These are phyloP conservation scores for Colletotrichum liaoningense DNA, from an alignment of 2,329 filamentous ascomycete species.

Conservation along the genomic window DNA sequence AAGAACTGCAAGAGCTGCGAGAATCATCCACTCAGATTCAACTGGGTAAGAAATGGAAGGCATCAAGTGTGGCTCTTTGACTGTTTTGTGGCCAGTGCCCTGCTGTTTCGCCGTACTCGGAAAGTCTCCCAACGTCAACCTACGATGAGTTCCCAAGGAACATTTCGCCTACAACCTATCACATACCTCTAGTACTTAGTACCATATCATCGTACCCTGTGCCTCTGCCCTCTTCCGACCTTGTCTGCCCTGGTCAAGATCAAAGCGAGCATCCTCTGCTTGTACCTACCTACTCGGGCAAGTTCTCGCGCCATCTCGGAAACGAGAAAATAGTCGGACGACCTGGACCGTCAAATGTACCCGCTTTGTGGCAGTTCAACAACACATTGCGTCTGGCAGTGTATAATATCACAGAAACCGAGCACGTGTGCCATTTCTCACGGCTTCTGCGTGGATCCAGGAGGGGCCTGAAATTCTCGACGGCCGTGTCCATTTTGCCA, in stretches of 20 bases:
- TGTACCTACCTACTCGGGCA: conserved; percentile 6
- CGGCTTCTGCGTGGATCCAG: conserved; percentile 5
- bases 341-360: conserved; percentile 8
- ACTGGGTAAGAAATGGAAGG: neutral
- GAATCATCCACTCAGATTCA: too few relatives aligned
- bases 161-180: neutral
- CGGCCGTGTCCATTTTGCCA: neutral
- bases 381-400: neutral
- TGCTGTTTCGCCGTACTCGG: neutral
- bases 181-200: neutral
- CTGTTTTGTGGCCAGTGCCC: neutral
- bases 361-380: neutral
- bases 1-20: conserved; percentile 2
- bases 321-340: neutral
- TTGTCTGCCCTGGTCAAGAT: neutral
- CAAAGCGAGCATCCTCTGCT: neutral
- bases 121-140: neutral
- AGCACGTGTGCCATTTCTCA: conserved; percentile 20
- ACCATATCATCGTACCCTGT: neutral
- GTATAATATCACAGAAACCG: neutral
- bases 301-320: neutral
- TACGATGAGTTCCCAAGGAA: neutral
- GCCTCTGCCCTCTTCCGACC: neutral
- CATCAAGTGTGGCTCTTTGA: neutral
- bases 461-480: neutral